Evolutionary conservation across 2,329 filamentous ascomycete species (phyloP).

Genomic region (Cryphonectria carpinicola): DNA sequence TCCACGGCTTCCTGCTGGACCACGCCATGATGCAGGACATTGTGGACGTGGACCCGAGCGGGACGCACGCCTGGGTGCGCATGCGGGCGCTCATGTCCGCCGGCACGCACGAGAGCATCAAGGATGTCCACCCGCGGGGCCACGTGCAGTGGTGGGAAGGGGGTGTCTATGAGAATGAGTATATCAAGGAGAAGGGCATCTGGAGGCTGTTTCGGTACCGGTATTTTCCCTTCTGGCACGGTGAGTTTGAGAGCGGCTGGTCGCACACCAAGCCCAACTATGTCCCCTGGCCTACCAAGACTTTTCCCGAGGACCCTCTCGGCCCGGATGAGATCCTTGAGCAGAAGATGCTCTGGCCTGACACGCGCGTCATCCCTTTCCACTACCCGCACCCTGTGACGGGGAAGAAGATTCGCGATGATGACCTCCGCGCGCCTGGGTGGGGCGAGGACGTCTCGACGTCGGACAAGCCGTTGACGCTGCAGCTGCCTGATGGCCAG

Average conservation of each 20-base stretch:
- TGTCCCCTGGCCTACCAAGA: slow-evolving; percentile 52
- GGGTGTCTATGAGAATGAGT: slow-evolving; percentile 62
- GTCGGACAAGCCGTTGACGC: slow-evolving; percentile 46
- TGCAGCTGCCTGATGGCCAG: slow-evolving; percentile 44
- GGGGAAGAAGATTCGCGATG: slow-evolving; percentile 47
- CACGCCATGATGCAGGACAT: slow-evolving; percentile 63
- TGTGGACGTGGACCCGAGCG: slow-evolving; percentile 51
- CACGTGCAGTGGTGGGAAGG: slow-evolving; percentile 63
- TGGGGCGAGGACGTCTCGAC: slow-evolving; percentile 47
- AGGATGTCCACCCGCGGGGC: slow-evolving; percentile 54
- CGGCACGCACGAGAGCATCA: slow-evolving; percentile 56
- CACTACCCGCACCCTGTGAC: slow-evolving; percentile 57
- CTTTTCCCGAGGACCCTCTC: slow-evolving; percentile 52
- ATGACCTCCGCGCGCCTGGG: slow-evolving; percentile 52
- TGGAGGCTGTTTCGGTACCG: slow-evolving; percentile 59
- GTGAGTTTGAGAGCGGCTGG: slow-evolving; percentile 57
- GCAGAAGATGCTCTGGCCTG: slow-evolving; percentile 60
- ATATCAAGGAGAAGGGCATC: slow-evolving; percentile 57
- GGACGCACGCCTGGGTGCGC: slow-evolving; percentile 53
- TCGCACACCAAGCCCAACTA: slow-evolving; percentile 57
- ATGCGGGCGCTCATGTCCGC: slow-evolving; percentile 61
- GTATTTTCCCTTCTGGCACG: slow-evolving; percentile 63
- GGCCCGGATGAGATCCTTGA: slow-evolving; percentile 58
- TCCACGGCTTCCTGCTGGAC: slow-evolving; percentile 60
- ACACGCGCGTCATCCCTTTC: slow-evolving; percentile 58